phyloP scores from a whole-genome alignment of 179 eudicot species.

The Pouteria campechiana region DNA sequence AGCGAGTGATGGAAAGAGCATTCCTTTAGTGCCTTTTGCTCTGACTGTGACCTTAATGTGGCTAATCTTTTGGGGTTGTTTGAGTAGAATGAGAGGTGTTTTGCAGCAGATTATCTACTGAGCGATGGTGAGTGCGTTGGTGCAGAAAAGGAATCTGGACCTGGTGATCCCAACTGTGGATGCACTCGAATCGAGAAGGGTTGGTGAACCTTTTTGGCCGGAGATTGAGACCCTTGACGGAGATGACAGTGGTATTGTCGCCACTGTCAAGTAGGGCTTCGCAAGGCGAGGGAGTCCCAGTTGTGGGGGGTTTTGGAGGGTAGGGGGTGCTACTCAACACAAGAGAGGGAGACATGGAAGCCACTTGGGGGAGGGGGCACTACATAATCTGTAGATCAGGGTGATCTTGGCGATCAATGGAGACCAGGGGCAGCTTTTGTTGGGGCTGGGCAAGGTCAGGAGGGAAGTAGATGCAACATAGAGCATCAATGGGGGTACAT shows the following conservation, averaged over 20 bases:
- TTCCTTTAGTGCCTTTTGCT: conserved; percentile 11
- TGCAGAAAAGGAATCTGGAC: conserved; percentile 12
- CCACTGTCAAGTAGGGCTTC: too few relatives aligned
- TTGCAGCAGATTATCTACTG: conserved; percentile 83
- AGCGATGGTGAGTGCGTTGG: conserved; percentile 60
- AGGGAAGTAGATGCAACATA: too few relatives aligned
- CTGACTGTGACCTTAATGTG: conserved; percentile 44
- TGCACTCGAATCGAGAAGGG: conserved; percentile 53
- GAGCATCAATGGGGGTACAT: too few relatives aligned
- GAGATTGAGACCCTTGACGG: conserved; percentile 76
- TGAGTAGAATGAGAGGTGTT: conserved; percentile 31
- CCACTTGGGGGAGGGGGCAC: too few relatives aligned
- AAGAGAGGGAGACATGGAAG: too few relatives aligned
- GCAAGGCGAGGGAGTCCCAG: too few relatives aligned
- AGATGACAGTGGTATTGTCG: conserved; percentile 52
- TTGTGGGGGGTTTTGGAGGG: too few relatives aligned
- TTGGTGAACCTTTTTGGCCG: conserved; percentile 54
- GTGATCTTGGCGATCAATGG: too few relatives aligned
- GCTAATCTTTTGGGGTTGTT: conserved; percentile 19
- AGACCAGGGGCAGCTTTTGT: too few relatives aligned
- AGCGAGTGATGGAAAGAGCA: conserved; percentile 66
- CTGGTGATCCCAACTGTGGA: conserved; percentile 24
- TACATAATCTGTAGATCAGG: too few relatives aligned
- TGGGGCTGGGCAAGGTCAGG: too few relatives aligned
- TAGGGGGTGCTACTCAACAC: too few relatives aligned